Evolutionary conservation across 2,329 filamentous ascomycete species (phyloP).

Genomic region (Ceratocystis albifundus): DNA sequence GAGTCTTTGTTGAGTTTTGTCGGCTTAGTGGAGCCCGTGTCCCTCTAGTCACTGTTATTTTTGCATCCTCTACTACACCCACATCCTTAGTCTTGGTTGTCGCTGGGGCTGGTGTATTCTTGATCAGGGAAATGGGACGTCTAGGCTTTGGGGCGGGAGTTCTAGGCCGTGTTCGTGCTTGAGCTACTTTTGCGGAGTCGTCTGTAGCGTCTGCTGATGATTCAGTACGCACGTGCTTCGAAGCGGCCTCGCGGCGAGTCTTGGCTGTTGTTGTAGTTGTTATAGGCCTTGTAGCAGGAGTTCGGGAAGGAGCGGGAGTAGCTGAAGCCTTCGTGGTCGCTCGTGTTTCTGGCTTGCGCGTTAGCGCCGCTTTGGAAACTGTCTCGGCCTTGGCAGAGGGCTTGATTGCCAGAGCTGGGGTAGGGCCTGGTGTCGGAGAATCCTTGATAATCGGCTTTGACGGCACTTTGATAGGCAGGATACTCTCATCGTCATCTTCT

Average conservation of each 20-base stretch:
- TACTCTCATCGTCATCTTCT: slow-evolving; percentile 19
- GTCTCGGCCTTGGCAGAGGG: slow-evolving; percentile 5
- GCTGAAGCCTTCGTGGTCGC: not conserved
- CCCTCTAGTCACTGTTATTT: not conserved
- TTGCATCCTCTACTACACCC: not conserved
- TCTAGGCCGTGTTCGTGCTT: slow-evolving; percentile 18
- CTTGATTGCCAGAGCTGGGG: not conserved
- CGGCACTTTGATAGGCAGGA: slow-evolving; percentile 20
- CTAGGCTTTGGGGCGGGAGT: slow-evolving; percentile 19
- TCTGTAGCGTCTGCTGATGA: slow-evolving; percentile 7
- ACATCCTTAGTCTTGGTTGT: not conserved
- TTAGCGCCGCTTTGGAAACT: not conserved
- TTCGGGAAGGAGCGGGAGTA: not conserved
- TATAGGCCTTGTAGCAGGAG: slow-evolving; percentile 1
- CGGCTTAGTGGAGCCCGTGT: slow-evolving; percentile 8
- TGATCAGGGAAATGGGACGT: slow-evolving; percentile 19
- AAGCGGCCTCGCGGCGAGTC: slow-evolving; percentile 14
- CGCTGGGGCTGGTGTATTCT: slow-evolving; percentile 18
- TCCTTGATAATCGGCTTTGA: slow-evolving; percentile 8
- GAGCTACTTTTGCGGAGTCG: slow-evolving; percentile 11
- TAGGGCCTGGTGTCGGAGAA: not conserved
- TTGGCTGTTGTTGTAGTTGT: slow-evolving; percentile 17
- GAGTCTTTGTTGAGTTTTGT: slow-evolving; percentile 15
- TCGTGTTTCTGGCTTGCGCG: slow-evolving; percentile 7
- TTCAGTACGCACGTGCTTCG: not conserved